phyloP scores from a whole-genome alignment of 2,329 filamentous ascomycete species.

The Arthrobotrys megalospora region DNA sequence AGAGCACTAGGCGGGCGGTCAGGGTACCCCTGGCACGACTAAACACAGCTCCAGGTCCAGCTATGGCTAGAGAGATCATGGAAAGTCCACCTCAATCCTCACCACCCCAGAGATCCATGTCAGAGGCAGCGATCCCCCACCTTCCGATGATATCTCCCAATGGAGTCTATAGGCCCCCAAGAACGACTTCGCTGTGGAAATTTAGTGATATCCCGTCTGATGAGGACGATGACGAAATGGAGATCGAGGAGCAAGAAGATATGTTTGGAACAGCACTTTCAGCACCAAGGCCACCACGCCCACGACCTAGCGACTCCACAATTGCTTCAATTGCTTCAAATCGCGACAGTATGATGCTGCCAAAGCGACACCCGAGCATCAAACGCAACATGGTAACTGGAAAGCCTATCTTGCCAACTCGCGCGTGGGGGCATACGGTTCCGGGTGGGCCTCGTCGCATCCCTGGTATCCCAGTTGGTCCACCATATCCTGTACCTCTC shows the following conservation, averaged over 20 bases:
- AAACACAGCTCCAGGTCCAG: slow-evolving; percentile 42
- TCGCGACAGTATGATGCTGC: slow-evolving; percentile 52
- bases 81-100: slow-evolving; percentile 53
- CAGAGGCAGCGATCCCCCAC: slow-evolving; percentile 32
- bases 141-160: slow-evolving; percentile 50
- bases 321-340: slow-evolving; percentile 47
- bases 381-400: slow-evolving; percentile 67
- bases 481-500: slow-evolving; percentile 92
- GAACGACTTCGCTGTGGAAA: slow-evolving; percentile 59
- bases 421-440: slow-evolving; percentile 48
- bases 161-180: slow-evolving; percentile 50
- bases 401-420: slow-evolving; percentile 63
- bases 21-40: slow-evolving; percentile 39
- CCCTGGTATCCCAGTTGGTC: slow-evolving; percentile 67
- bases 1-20: slow-evolving; percentile 48
- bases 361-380: slow-evolving; percentile 67
- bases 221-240: slow-evolving; percentile 74
- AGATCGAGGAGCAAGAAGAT: slow-evolving; percentile 76
- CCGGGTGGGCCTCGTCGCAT: slow-evolving; percentile 59
- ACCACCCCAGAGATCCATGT: slow-evolving; percentile 46
- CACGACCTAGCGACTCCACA: slow-evolving; percentile 53
- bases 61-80: slow-evolving; percentile 20
- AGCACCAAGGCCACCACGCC: slow-evolving; percentile 72
- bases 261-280: slow-evolving; percentile 78
- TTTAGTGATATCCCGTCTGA: slow-evolving; percentile 69